A percentile compares a stretch with the other conserved stretches of the same genome.
phyloP scores from a whole-genome alignment of 2,329 filamentous ascomycete species.

The Lachnellula willkommii region DNA sequence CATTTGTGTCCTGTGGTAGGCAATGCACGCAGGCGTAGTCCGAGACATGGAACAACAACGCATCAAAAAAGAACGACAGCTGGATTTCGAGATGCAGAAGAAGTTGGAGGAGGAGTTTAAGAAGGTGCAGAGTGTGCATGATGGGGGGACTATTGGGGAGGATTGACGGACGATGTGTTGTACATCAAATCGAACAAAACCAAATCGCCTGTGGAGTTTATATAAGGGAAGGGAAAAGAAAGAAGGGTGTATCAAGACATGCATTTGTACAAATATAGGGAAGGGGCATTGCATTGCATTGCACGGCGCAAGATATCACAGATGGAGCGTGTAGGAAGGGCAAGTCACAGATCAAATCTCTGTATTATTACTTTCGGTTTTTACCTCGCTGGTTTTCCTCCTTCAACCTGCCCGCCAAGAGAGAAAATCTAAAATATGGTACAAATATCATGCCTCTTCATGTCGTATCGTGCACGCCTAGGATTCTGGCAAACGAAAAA shows the following conservation, averaged over 20 bases:
- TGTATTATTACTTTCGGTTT: slow-evolving; percentile 12
- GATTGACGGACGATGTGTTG: background rate
- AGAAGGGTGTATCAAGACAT: no score
- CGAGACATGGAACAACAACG: slow-evolving; percentile 93
- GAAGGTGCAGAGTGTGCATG: slow-evolving; percentile 74
- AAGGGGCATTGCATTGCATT: no score
- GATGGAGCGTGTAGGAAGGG: background rate
- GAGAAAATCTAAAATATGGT: slow-evolving; percentile 5
- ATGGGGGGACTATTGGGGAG: slow-evolving; percentile 31
- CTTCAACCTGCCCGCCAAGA: no score
- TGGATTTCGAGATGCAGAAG: slow-evolving; percentile 90
- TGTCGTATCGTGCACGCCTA: background rate
- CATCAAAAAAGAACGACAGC: slow-evolving; percentile 81
- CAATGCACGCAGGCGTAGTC: slow-evolving; percentile 92
- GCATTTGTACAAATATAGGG: no score
- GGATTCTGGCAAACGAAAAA: no score
- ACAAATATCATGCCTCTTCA: slow-evolving; percentile 7
- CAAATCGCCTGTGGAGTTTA: no score
- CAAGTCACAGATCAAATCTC: slow-evolving; percentile 6
- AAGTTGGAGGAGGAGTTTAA: slow-evolving; percentile 83
- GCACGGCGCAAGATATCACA: background rate
- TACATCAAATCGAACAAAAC: background rate
- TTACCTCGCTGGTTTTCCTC: background rate
- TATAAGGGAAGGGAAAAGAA: no score
- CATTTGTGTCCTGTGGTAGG: slow-evolving; percentile 43